Evolutionary conservation across 225 moss, liverwort and hornwort species (phyloP).

Genomic region (Polytrichum formosum): DNA sequence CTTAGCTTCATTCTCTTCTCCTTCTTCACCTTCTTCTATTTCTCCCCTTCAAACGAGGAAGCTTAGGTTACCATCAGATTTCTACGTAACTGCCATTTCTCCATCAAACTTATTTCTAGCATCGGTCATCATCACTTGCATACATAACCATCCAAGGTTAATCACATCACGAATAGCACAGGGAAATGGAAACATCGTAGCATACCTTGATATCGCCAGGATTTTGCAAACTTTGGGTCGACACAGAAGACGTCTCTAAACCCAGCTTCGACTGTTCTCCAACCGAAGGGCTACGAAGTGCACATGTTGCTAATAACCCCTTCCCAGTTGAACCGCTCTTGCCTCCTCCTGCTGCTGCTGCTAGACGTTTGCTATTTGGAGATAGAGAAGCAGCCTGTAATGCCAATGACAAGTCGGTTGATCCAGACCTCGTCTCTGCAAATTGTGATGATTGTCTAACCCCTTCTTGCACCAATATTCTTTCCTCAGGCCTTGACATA

Average conservation of each 20-base stretch:
- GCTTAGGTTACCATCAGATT: neutral
- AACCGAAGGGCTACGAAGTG: neutral
- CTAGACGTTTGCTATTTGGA: neutral
- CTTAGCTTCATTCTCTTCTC: neutral
- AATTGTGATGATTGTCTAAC: no score
- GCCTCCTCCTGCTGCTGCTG: neutral
- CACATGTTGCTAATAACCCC: neutral
- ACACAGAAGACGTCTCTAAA: neutral
- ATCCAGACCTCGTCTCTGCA: neutral
- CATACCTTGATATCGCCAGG: no score
- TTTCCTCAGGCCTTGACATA: neutral
- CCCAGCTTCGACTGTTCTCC: neutral
- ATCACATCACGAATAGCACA: no score
- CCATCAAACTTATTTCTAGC: neutral
- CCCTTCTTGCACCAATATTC: no score
- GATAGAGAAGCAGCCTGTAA: neutral
- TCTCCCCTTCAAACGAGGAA: neutral
- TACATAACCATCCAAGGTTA: neutral
- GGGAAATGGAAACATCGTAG: no score
- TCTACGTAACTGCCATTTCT: neutral
- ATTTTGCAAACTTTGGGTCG: no score
- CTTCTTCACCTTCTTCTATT: neutral
- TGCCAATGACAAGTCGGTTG: neutral
- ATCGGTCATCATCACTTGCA: neutral
- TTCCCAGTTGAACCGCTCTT: neutral